Evolutionary conservation across 768 basidiomycete species (phyloP), one percentile per base, ranked within the genome.

Genomic region (Leccinum ochraceum): DNA sequence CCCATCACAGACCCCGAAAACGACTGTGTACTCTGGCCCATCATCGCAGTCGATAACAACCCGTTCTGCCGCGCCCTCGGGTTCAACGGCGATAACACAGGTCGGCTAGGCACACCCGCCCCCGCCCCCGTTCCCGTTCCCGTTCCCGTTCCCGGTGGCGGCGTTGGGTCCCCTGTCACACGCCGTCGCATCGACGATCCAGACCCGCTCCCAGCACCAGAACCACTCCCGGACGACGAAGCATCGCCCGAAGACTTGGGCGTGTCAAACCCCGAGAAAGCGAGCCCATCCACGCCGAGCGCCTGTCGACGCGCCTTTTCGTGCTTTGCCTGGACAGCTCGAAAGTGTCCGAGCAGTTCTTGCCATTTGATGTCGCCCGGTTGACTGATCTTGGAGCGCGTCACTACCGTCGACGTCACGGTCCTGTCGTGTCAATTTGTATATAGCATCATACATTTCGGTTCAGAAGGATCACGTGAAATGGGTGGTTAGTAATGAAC

Each of bases 361-460:
- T 89, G 88, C 97, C 97, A 99, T 71, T 97, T 98, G 72, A 99
- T 97, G 56, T 97, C 94, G 48, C 92, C 94, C 26, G 91, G 84
- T 32, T 46, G 44, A 11, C 85, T 79, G 0, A 88, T 69, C 72
- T 96, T 96, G 4, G 93, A 89, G 24, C 94, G 85, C 20, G 86
- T 79, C 2, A 86, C 70, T 26, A 80, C 20, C 5, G 20, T 65
- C 22, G 77, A 69, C 1, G 70, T 60, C 8, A 71, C 66, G 11
- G 69, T 52, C 77, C 69, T 60, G 24, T n/a, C 44, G 1, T 20
- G 39, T 9, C 39, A 0, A 42, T 42, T n/a, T 42, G 17, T n/a
- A 42, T n/a, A 42, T 42, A 9, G 8, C 30, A 30, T 30, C 7
- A 17, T 17, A 42, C 17, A 42, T 7, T 9, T 42, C 17, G 39